Conservation (phyloP, 139 green algal species). For the Yamagishiella unicocca region DNA sequence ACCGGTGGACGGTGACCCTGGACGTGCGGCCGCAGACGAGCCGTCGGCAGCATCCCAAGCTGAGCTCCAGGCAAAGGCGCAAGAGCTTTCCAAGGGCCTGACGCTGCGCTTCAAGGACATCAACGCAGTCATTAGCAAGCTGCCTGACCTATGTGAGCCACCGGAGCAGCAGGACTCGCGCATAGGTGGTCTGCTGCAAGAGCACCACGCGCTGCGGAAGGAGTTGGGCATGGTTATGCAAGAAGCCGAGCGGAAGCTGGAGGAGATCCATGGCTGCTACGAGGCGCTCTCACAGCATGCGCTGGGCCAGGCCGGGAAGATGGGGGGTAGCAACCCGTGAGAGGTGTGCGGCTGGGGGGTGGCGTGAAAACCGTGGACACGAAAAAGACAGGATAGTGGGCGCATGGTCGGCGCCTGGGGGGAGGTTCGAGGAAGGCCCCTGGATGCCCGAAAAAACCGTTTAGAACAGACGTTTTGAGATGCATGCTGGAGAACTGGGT, state of each 20-base stretch:
- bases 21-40: not conserved
- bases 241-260: constrained; percentile 33
- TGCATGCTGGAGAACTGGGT: too few relatives aligned
- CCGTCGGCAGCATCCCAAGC: not conserved
- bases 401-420: too few relatives aligned
- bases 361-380: too few relatives aligned
- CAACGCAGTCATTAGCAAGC: constrained; percentile 23
- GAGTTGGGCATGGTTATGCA: constrained; percentile 21
- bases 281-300: constrained; percentile 4
- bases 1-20: not conserved
- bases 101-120: constrained; percentile 41
- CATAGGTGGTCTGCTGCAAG: not conserved
- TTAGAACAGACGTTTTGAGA: too few relatives aligned
- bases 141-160: constrained; percentile 30
- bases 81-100: constrained; percentile 8
- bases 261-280: constrained; percentile 37
- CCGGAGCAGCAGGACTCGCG: constrained; percentile 27
- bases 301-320: constrained; percentile 1
- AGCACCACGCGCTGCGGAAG: constrained; percentile 36
- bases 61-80: constrained; percentile 24
- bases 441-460: too few relatives aligned
- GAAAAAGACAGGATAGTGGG: too few relatives aligned
- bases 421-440: too few relatives aligned
- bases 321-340: not conserved
- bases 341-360: too few relatives aligned